Evolutionary conservation across 75 land plant species (phyloP).

Genomic region (Cupressus sempervirens): DNA sequence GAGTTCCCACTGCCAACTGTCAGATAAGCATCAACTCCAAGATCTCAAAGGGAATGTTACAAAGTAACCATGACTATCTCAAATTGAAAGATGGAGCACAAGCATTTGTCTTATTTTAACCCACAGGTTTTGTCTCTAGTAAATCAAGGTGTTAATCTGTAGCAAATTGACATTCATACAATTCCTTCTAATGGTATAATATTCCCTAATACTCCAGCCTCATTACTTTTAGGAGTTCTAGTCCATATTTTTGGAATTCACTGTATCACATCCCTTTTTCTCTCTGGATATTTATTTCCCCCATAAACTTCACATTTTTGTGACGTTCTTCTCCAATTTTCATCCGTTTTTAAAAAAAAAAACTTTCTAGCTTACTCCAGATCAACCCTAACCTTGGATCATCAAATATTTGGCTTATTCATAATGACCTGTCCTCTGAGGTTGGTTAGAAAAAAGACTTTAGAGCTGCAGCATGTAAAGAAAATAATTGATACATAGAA

Average conservation of each 20-base stretch:
- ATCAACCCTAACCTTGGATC: background rate
- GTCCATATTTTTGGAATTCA: background rate
- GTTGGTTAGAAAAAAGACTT: no score
- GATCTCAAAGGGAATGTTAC: background rate
- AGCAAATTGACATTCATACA: background rate
- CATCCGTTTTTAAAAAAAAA: no score
- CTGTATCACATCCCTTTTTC: background rate
- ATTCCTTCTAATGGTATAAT: background rate
- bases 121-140: background rate
- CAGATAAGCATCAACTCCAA: background rate
- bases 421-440: background rate
- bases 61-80: no score
- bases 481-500: no score
- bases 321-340: background rate
- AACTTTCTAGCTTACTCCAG: background rate
- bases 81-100: background rate
- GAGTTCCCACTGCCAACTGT: background rate
- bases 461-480: no score
- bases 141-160: background rate
- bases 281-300: background rate
- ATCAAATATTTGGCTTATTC: background rate
- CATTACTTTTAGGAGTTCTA: background rate
- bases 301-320: background rate
- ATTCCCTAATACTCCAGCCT: background rate
- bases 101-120: background rate